These are phyloP conservation scores for Daphne laureola DNA, from an alignment of 441 rosid species.

Conservation along the genomic window DNA sequence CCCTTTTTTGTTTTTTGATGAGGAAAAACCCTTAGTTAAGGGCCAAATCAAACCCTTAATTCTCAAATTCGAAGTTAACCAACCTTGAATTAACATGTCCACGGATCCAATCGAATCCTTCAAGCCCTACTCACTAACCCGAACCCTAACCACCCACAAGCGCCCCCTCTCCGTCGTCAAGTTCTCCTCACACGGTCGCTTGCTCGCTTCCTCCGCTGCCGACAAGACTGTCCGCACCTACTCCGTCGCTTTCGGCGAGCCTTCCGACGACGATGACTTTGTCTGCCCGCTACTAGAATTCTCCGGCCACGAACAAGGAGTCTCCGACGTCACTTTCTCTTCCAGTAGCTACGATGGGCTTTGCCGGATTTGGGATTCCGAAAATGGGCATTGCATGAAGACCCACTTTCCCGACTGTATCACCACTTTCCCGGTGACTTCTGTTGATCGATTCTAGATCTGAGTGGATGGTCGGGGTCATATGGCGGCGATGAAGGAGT, in stretches of 20 bases:
- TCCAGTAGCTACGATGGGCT: constrained; percentile 88
- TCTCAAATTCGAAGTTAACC: too few relatives aligned
- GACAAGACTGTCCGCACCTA: constrained; percentile 71
- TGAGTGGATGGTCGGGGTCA: too few relatives aligned
- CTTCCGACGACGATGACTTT: constrained; percentile 25
- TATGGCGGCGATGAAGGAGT: too few relatives aligned
- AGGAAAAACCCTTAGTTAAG: too few relatives aligned
- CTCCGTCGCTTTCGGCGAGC: constrained; percentile 34
- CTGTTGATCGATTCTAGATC: too few relatives aligned
- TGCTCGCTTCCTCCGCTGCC: constrained; percentile 77
- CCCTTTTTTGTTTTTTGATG: too few relatives aligned
- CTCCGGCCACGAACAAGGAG: constrained; percentile 70
- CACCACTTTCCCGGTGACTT: too few relatives aligned
- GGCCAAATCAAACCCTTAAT: too few relatives aligned
- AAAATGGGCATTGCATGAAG: constrained; percentile 81
- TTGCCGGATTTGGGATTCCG: constrained; percentile 86
- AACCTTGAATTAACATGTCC: constrained; percentile 1
- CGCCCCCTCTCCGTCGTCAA: constrained; percentile 67
- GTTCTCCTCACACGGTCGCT: constrained; percentile 84
- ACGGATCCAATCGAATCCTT: constrained; percentile 22
- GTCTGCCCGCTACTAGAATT: constrained; percentile 43
- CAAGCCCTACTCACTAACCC: constrained; percentile 46
- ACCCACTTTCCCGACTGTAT: too few relatives aligned
- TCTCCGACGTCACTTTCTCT: constrained; percentile 88
- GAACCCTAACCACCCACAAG: constrained; percentile 63